A percentile compares a stretch with the other conserved stretches of the same genome.
phyloP scores from a whole-genome alignment of 2,329 filamentous ascomycete species.

The Pseudopithomyces chartarum region DNA sequence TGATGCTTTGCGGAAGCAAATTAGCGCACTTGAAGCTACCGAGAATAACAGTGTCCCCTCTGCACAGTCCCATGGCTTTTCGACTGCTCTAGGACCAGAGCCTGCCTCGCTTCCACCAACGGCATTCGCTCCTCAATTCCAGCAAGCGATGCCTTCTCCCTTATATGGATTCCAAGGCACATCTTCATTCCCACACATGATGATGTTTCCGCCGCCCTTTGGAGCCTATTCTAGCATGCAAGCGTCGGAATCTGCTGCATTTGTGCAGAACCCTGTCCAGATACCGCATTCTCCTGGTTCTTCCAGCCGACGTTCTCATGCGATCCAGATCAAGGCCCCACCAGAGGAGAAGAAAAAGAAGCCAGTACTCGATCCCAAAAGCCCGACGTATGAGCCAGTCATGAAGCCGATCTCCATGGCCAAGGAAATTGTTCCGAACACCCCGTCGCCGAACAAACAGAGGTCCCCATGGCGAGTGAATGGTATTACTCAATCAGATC shows the following conservation, averaged over 20 bases:
- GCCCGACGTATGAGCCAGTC: slow-evolving; percentile 46
- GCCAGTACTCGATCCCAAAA: slow-evolving; percentile 45
- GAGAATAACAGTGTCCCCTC: slow-evolving; percentile 16
- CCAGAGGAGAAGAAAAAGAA: slow-evolving; percentile 33
- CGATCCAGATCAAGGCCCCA: slow-evolving; percentile 48
- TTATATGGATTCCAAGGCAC: slow-evolving; percentile 29
- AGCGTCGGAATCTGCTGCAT: slow-evolving; percentile 25
- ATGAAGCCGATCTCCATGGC: slow-evolving; percentile 16
- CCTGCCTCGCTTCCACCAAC: slow-evolving; percentile 14
- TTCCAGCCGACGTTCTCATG: slow-evolving; percentile 45
- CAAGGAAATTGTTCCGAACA: slow-evolving; percentile 29
- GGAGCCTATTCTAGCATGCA: slow-evolving; percentile 22
- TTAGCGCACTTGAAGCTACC: slow-evolving; percentile 29
- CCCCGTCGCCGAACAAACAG: slow-evolving; percentile 39
- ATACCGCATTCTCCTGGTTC: slow-evolving; percentile 34
- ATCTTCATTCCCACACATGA: slow-evolving; percentile 29
- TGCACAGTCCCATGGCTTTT: slow-evolving; percentile 14
- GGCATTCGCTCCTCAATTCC: slow-evolving; percentile 30
- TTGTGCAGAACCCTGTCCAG: slow-evolving; percentile 23
- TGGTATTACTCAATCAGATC: slow-evolving; percentile 19
- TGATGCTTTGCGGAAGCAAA: slow-evolving; percentile 42
- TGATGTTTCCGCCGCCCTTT: slow-evolving; percentile 35
- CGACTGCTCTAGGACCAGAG: slow-evolving; percentile 10
- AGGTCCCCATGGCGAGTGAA: slow-evolving; percentile 30
- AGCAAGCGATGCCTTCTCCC: slow-evolving; percentile 28